phyloP scores from a whole-genome alignment of 768 basidiomycete genomes.

The Pleurotus ostreatus region DNA sequence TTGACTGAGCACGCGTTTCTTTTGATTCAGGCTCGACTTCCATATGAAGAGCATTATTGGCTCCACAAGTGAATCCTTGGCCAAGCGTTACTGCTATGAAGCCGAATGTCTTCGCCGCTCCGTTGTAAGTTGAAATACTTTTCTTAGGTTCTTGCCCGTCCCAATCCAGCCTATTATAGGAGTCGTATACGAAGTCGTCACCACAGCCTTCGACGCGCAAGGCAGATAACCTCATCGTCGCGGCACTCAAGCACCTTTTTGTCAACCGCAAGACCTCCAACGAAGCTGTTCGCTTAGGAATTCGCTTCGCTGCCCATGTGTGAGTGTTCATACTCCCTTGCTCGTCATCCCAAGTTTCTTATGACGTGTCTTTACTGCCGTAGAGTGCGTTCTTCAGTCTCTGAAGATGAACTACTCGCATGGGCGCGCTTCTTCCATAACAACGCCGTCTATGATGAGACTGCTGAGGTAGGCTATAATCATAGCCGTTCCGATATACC shows the following conservation, averaged over 20 bases:
- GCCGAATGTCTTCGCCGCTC: slow-evolving; percentile 1
- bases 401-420: slow-evolving; percentile 1
- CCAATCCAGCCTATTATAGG: background rate
- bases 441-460: slow-evolving; percentile 6
- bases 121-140: background rate
- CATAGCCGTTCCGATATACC: too few relatives aligned
- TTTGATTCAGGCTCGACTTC: background rate
- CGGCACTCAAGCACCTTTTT: slow-evolving; percentile 8
- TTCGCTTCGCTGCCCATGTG: slow-evolving; percentile 7
- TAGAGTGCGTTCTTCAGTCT: slow-evolving; percentile 1
- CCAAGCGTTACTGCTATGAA: slow-evolving; percentile 3
- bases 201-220: background rate
- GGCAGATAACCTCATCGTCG: slow-evolving; percentile 5
- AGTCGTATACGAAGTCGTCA: background rate
- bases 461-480: background rate
- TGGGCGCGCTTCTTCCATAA: slow-evolving; percentile 8
- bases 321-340: background rate
- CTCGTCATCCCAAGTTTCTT: background rate
- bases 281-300: background rate
- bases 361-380: background rate
- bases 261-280: slow-evolving; percentile 7
- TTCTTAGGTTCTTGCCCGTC: background rate
- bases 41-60: slow-evolving; percentile 8
- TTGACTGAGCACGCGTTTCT: background rate
- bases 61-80: slow-evolving; percentile 5